Conservation (phyloP, 345 rosid species). For the Microcos paniculata region DNA sequence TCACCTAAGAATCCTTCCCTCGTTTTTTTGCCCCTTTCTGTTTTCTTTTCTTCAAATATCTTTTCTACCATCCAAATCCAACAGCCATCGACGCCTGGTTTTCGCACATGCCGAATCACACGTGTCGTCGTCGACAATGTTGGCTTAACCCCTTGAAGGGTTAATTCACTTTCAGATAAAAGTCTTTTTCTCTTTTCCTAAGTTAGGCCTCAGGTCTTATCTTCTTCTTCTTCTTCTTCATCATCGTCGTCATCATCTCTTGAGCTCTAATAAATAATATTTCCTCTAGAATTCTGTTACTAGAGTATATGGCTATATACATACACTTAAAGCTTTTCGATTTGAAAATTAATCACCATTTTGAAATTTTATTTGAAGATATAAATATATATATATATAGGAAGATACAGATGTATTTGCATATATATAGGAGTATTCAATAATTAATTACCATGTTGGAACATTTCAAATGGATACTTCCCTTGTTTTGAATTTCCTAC, state of each 20-base stretch:
- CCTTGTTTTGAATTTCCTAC: too few relatives aligned
- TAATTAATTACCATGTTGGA: too few relatives aligned
- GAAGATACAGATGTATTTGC: too few relatives aligned
- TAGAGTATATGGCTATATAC: background rate
- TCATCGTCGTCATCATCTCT: too few relatives aligned
- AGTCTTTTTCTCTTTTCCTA: background rate
- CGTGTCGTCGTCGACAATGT: background rate
- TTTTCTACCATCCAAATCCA: background rate
- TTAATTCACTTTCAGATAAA: too few relatives aligned
- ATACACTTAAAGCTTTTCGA: background rate
- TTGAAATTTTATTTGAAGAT: too few relatives aligned
- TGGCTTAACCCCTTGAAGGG: background rate
- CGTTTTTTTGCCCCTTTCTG: too few relatives aligned
- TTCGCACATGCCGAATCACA: background rate
- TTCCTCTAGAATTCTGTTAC: background rate
- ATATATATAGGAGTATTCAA: too few relatives aligned
- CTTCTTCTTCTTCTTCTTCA: background rate
- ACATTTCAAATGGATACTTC: too few relatives aligned
- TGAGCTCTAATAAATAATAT: background rate
- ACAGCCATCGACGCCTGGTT: background rate
- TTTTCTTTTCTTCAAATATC: background rate
- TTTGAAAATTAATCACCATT: background rate
- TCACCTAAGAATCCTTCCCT: too few relatives aligned
- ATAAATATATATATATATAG: too few relatives aligned
- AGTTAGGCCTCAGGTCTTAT: slow-evolving; percentile 1